These are phyloP conservation scores for Dryas alaskensis DNA, from an alignment of 306 rosid genomes.

Conservation along the genomic window DNA sequence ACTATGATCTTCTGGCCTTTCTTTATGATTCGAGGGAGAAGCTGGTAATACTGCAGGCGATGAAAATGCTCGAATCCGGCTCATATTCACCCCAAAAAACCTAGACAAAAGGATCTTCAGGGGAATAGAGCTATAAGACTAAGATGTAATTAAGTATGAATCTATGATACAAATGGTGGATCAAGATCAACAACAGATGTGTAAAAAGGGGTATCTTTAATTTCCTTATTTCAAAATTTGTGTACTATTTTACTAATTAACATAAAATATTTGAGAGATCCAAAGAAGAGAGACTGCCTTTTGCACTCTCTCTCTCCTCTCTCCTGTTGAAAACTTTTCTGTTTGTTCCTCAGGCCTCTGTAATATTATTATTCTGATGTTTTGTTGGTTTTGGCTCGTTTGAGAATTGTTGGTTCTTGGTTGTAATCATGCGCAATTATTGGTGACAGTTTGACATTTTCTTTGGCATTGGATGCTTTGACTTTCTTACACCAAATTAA, in stretches of 20 bases:
- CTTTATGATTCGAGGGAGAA: constrained; percentile 36
- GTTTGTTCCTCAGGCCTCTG: constrained; percentile 19
- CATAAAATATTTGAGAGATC: constrained; percentile 28
- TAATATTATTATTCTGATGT: constrained; percentile 30
- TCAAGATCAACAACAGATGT: constrained; percentile 18
- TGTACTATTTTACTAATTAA: not conserved
- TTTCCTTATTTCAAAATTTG: not conserved
- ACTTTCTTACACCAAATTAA: constrained; percentile 3
- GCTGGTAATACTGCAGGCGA: constrained; percentile 45
- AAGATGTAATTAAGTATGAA: not conserved
- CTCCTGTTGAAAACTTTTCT: constrained; percentile 17
- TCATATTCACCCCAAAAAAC: constrained; percentile 38
- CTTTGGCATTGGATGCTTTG: constrained; percentile 32
- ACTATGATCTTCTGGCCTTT: constrained; percentile 34
- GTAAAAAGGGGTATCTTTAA: not conserved
- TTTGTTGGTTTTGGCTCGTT: constrained; percentile 34
- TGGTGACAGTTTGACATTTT: constrained; percentile 58
- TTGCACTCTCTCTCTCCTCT: constrained; percentile 37
- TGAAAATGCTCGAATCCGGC: constrained; percentile 45
- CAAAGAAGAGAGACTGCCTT: constrained; percentile 50
- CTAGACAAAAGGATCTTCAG: constrained; percentile 5
- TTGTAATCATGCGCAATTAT: constrained; percentile 53
- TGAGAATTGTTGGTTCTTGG: constrained; percentile 36
- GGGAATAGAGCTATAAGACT: constrained; percentile 17
- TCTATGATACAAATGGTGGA: constrained; percentile 16